Percentiles rank a stretch among this genome's conserved stretches.
Conservation (phyloP, 2,329 filamentous ascomycete genomes). For the Pseudopyricularia javanii region DNA sequence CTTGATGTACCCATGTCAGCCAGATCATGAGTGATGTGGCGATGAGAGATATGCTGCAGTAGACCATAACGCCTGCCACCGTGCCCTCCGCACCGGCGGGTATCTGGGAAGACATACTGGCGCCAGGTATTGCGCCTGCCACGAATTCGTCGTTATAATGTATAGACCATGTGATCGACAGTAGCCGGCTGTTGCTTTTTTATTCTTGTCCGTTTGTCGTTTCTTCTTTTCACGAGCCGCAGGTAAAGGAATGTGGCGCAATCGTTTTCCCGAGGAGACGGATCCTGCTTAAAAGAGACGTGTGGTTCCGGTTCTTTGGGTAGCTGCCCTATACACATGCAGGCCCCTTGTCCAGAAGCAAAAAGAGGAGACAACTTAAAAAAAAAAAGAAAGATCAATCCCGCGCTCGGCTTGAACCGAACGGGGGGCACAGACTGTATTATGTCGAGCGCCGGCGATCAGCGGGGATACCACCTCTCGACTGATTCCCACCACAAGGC, state of each 20-base stretch:
- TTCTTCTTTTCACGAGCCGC: not conserved
- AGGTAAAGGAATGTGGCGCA: too few relatives aligned
- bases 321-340: too few relatives aligned
- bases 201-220: not conserved
- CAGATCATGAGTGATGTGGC: constrained; percentile 10
- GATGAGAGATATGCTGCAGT: constrained; percentile 4
- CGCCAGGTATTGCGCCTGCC: not conserved
- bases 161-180: not conserved
- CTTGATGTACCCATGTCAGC: constrained; percentile 13
- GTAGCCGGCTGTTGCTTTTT: not conserved
- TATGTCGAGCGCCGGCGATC: too few relatives aligned
- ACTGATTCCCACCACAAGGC: too few relatives aligned
- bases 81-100: constrained; percentile 9
- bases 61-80: constrained; percentile 7
- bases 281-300: too few relatives aligned
- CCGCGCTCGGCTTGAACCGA: not conserved
- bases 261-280: too few relatives aligned
- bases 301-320: too few relatives aligned
- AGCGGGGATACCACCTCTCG: too few relatives aligned
- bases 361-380: too few relatives aligned
- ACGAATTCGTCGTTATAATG: not conserved
- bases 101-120: constrained; percentile 8
- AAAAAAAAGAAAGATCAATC: not conserved
- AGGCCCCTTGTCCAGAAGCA: not conserved
- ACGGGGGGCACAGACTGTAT: not conserved